phyloP scores from a whole-genome alignment of 768 basidiomycete genomes.

The Naganishia kalamii region DNA sequence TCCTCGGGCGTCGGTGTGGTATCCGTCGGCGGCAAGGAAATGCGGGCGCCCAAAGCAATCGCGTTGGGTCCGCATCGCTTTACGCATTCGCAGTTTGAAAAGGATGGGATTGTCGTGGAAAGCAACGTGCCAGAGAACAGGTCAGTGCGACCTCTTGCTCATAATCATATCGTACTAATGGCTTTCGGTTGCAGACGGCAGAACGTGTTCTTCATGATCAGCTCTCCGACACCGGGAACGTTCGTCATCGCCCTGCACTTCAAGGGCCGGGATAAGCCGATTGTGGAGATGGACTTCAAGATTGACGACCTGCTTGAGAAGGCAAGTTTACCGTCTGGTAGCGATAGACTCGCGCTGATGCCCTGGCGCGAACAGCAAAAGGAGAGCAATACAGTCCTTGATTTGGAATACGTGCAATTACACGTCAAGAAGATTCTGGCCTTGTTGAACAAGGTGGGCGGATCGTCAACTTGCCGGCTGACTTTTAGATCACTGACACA shows the following conservation, averaged over 20 bases:
- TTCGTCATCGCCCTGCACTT: slow-evolving; percentile 99
- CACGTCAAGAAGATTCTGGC: slow-evolving; percentile 92
- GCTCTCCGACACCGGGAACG: slow-evolving; percentile 92
- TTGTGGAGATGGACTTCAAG: slow-evolving; percentile 98
- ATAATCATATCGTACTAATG: not conserved
- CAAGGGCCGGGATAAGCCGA: slow-evolving; percentile 97
- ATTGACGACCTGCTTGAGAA: slow-evolving; percentile 97
- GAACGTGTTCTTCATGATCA: slow-evolving; percentile 98
- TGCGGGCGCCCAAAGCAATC: slow-evolving; percentile 76
- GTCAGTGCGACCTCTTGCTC: slow-evolving; percentile 50
- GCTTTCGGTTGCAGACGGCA: slow-evolving; percentile 62
- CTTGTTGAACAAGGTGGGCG: slow-evolving; percentile 77
- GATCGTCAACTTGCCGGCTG: not conserved
- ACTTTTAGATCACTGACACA: not conserved
- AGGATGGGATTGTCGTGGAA: slow-evolving; percentile 97
- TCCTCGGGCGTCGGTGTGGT: slow-evolving; percentile 82
- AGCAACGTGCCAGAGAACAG: slow-evolving; percentile 98
- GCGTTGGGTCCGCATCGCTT: slow-evolving; percentile 94
- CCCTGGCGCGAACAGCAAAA: slow-evolving; percentile 66
- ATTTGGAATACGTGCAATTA: slow-evolving; percentile 94
- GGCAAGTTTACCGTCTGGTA: slow-evolving; percentile 52
- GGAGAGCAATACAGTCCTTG: slow-evolving; percentile 91
- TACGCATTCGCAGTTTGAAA: slow-evolving; percentile 95
- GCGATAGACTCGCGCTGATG: not conserved
- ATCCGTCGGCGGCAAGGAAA: slow-evolving; percentile 93